phyloP scores from a whole-genome alignment of 148 eudicot species.

The Suaeda aralocaspica region DNA sequence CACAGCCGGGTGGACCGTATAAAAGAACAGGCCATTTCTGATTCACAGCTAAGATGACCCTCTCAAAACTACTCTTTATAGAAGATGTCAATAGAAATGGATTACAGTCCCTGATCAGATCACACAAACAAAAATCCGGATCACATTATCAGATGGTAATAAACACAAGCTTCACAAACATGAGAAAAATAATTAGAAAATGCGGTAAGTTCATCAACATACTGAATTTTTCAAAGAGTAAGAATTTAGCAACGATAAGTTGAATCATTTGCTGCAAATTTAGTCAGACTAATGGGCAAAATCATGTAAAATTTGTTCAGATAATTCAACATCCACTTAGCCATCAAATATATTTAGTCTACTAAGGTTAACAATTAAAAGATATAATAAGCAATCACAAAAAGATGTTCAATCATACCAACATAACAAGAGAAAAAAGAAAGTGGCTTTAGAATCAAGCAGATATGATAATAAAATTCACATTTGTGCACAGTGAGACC shows the following conservation, averaged over 20 bases:
- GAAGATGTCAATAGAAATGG: slow-evolving; percentile 74
- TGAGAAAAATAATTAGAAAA: background rate
- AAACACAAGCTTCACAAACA: slow-evolving; percentile 4
- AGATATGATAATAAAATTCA: background rate
- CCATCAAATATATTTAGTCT: no score
- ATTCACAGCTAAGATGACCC: slow-evolving; percentile 71
- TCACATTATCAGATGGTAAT: slow-evolving; percentile 1
- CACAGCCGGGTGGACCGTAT: slow-evolving; percentile 86
- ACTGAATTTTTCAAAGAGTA: no score
- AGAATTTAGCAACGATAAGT: background rate
- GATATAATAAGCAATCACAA: background rate
- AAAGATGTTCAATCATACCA: background rate
- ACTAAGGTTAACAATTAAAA: no score
- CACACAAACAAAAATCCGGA: slow-evolving; percentile 11
- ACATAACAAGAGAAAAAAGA: background rate
- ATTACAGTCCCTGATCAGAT: slow-evolving; percentile 18
- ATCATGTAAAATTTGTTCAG: background rate
- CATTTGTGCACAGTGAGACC: background rate
- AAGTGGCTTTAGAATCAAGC: background rate
- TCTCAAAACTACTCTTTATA: slow-evolving; percentile 65
- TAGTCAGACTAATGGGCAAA: background rate
- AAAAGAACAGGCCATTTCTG: slow-evolving; percentile 98
- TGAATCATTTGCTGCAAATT: background rate
- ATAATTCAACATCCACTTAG: no score
- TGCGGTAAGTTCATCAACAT: no score